phyloP scores from a whole-genome alignment of 441 rosid genomes.

The Codiaeum variegatum region DNA sequence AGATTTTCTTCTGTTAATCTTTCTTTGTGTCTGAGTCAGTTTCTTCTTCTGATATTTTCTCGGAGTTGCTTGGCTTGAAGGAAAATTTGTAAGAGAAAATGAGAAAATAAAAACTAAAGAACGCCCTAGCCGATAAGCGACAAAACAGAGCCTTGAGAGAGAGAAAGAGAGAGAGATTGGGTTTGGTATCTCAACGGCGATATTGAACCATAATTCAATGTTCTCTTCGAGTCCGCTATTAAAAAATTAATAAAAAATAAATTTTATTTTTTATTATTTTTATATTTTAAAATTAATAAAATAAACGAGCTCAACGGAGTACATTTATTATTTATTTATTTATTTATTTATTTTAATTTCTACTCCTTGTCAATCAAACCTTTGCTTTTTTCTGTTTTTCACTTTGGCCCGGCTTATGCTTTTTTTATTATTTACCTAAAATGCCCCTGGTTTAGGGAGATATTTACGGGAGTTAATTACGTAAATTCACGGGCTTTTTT shows the following conservation, averaged over 20 bases:
- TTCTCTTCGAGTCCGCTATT: constrained; percentile 50
- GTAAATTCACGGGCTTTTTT: not conserved
- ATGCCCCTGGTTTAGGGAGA: constrained; percentile 21
- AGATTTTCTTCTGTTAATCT: not conserved
- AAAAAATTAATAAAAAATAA: not conserved
- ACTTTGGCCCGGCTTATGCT: constrained; percentile 25
- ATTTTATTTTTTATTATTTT: not conserved
- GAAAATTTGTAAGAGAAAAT: constrained; percentile 20
- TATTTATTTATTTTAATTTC: not conserved
- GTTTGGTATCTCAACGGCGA: constrained; percentile 52
- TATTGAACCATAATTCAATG: constrained; percentile 51
- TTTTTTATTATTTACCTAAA: not conserved
- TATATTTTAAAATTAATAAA: not conserved
- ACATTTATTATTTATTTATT: not conserved
- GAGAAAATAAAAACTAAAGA: constrained; percentile 17
- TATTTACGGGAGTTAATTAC: constrained; percentile 5
- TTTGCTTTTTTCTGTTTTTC: constrained; percentile 18
- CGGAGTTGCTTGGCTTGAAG: constrained; percentile 23
- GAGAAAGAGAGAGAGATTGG: constrained; percentile 28
- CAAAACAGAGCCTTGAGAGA: constrained; percentile 40
- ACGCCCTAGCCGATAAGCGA: constrained; percentile 46
- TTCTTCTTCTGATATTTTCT: constrained; percentile 15
- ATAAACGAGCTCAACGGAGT: too few species aligned
- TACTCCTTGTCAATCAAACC: constrained; percentile 13
- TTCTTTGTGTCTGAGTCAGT: not conserved